These are phyloP conservation scores for Pichia manshurica DNA, from an alignment of 805 yeast species.

Conservation along the genomic window DNA sequence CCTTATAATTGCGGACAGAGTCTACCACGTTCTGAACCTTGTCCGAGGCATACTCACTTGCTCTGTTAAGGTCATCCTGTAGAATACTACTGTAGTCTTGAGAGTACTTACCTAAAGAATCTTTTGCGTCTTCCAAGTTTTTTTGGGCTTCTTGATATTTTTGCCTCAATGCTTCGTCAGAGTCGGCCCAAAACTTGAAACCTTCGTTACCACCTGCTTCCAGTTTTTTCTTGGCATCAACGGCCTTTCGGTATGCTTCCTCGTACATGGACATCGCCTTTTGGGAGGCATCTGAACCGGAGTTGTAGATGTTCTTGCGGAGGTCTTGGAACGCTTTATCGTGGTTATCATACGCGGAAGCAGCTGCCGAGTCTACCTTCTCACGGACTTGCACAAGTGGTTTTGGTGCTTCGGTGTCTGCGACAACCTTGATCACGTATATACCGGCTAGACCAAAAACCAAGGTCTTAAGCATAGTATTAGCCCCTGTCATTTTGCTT, in stretches of 20 bases:
- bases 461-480: conserved; percentile 2
- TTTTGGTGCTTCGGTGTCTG: neutral
- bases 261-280: conserved; percentile 20
- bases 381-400: no score
- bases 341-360: neutral
- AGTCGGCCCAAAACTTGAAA: conserved; percentile 15
- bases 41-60: neutral
- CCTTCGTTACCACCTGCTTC: conserved; percentile 25
- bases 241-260: conserved; percentile 22
- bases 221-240: conserved; percentile 31
- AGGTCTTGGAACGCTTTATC: conserved; percentile 4
- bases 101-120: conserved; percentile 4
- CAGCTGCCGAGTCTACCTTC: no score
- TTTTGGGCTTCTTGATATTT: conserved; percentile 16
- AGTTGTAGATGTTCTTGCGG: neutral
- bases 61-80: no score
- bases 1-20: neutral
- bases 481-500: conserved; percentile 80
- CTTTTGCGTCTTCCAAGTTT: conserved; percentile 14
- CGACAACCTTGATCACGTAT: conserved; percentile 16
- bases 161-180: conserved; percentile 22
- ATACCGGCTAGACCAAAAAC: conserved; percentile 27
- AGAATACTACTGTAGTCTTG: neutral
- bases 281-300: conserved; percentile 11
- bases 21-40: conserved; percentile 6